Conservation (phyloP, 176 grass and related monocot genomes). For the Guadua angustifolia region DNA sequence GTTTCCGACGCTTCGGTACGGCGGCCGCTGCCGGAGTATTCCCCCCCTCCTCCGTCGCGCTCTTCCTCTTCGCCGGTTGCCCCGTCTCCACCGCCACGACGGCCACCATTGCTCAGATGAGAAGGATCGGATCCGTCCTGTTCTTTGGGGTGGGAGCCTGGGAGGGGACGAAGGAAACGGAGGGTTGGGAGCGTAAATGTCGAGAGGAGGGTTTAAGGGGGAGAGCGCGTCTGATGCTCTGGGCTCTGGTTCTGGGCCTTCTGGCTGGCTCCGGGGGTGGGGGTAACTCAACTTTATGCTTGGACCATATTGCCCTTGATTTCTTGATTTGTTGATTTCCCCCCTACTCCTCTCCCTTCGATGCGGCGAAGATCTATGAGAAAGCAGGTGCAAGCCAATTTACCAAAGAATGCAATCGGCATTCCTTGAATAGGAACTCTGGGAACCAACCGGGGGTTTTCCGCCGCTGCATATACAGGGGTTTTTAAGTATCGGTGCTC, state of each 20-base stretch:
- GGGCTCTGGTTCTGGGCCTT: background rate
- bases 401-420: too few relatives aligned
- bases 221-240: background rate
- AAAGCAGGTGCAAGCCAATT: too few relatives aligned
- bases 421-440: too few relatives aligned
- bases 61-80: background rate
- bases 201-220: constrained; percentile 37
- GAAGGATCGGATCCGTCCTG: background rate
- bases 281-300: background rate
- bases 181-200: background rate
- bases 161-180: background rate
- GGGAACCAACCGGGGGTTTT: too few relatives aligned
- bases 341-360: too few relatives aligned
- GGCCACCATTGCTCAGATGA: constrained; percentile 18
- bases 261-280: too few relatives aligned
- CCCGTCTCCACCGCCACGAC: constrained; percentile 1
- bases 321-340: background rate
- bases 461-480: too few relatives aligned
- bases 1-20: background rate
- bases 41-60: background rate
- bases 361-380: too few relatives aligned
- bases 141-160: background rate
- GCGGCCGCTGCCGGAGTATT: background rate
- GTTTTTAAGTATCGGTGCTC: too few relatives aligned
- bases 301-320: constrained; percentile 7